Evolutionary conservation across 116 monocot species (phyloP).

Genomic region (Papilionanthe hybrid): DNA sequence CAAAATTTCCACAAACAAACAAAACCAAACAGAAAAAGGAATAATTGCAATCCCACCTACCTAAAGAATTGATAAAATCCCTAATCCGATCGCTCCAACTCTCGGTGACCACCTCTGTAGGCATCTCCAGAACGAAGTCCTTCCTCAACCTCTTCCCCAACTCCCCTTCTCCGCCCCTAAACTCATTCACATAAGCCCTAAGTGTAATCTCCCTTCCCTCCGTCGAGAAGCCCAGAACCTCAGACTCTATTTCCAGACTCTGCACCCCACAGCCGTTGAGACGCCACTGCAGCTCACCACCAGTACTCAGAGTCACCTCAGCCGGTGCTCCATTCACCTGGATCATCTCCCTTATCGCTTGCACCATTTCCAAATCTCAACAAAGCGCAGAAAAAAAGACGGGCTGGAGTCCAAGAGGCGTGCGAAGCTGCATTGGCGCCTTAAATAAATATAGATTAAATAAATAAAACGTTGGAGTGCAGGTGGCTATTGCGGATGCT

Average conservation of each 20-base stretch:
- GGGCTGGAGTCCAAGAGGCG: neutral
- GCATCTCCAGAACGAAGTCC: constrained; percentile 51
- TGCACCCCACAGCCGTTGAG: constrained; percentile 15
- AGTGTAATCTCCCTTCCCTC: constrained; percentile 37
- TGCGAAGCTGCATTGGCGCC: neutral
- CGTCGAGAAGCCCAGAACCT: constrained; percentile 47
- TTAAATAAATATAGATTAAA: neutral
- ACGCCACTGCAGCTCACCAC: constrained; percentile 42
- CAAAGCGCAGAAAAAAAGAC: neutral
- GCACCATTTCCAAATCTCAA: constrained; percentile 2
- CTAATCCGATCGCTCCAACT: constrained; percentile 31
- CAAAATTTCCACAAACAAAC: neutral
- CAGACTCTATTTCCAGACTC: constrained; percentile 37
- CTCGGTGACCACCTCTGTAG: constrained; percentile 26
- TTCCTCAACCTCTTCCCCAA: constrained; percentile 29
- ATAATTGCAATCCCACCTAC: constrained; percentile 10
- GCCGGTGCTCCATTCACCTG: constrained; percentile 30
- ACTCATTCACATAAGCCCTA: constrained; percentile 27
- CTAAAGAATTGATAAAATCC: constrained; percentile 37
- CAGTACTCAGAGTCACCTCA: constrained; percentile 26
- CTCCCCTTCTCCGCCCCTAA: constrained; percentile 10
- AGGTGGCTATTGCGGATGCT: no score
- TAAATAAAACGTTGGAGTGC: neutral
- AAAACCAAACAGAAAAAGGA: neutral
- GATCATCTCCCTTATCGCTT: constrained; percentile 14